These are phyloP conservation scores for Trypanosoma scelopori DNA, from an alignment of 208 protist genomes.

Conservation along the genomic window DNA sequence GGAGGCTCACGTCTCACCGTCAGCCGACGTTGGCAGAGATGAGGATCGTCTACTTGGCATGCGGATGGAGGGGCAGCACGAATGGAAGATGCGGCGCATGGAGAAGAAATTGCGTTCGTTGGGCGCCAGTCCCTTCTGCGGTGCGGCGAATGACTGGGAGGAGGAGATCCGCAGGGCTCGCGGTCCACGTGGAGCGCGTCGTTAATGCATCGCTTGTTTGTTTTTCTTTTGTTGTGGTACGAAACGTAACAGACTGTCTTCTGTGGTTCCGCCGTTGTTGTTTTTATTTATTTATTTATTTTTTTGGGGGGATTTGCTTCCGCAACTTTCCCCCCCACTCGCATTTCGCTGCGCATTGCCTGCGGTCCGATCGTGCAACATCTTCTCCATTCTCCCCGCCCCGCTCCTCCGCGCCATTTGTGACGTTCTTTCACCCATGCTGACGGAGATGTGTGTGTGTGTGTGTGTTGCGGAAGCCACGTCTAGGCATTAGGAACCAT, in stretches of 20 bases:
- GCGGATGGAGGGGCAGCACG: constrained; percentile 1
- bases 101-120: constrained; percentile 13
- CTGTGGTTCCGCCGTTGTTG: not conserved
- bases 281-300: constrained; percentile 9
- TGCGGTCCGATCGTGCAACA: too few relatives aligned
- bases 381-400: not conserved
- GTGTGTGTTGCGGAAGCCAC: not conserved
- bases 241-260: too few relatives aligned
- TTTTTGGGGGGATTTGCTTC: constrained; percentile 6
- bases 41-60: constrained; percentile 6
- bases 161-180: constrained; percentile 7
- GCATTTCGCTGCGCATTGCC: too few relatives aligned
- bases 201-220: not conserved
- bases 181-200: not conserved
- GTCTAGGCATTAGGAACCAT: not conserved
- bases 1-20: not conserved
- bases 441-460: not conserved
- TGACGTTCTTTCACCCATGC: too few relatives aligned
- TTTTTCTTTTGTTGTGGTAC: not conserved
- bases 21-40: constrained; percentile 22
- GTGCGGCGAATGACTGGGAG: constrained; percentile 31
- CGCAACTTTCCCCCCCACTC: not conserved
- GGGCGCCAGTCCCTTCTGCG: not conserved
- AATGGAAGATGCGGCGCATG: constrained; percentile 10
- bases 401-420: not conserved